Evolutionary conservation across 2,329 filamentous ascomycete genomes (phyloP).

Genomic region (Colletotrichum chrysophilum): DNA sequence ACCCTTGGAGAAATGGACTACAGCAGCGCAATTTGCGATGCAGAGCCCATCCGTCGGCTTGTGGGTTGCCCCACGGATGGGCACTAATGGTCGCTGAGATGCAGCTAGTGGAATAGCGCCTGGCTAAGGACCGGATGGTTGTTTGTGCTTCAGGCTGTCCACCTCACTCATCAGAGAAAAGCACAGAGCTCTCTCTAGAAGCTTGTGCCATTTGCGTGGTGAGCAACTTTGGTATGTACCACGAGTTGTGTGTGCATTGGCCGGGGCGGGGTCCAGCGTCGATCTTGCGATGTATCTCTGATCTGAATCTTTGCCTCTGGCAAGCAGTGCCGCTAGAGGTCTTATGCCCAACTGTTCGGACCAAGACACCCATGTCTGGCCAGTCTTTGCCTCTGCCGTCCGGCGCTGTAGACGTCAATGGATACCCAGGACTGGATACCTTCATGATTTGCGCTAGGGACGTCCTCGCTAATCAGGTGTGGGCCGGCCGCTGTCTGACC

Average conservation of each 20-base stretch:
- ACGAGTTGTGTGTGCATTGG: neutral
- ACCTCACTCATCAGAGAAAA: neutral
- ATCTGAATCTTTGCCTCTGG: neutral
- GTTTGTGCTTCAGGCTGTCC: conserved; percentile 15
- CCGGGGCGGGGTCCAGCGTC: neutral
- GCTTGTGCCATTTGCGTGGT: neutral
- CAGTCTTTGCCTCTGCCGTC: neutral
- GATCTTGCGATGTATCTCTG: neutral
- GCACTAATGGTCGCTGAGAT: conserved; percentile 11
- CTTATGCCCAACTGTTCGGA: neutral
- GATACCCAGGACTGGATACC: neutral
- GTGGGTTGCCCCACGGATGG: conserved; percentile 14
- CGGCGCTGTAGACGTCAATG: neutral
- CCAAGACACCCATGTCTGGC: neutral
- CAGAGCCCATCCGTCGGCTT: conserved; percentile 1
- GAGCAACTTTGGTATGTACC: neutral
- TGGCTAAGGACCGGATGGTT: neutral
- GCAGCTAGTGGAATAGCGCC: conserved; percentile 8
- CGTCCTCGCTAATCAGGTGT: conserved; percentile 22
- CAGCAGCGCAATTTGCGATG: neutral
- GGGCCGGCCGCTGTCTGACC: conserved; percentile 14
- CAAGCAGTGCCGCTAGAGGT: neutral
- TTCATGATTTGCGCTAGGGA: conserved; percentile 21
- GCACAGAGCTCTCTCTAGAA: neutral
- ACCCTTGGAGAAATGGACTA: neutral